Evolutionary conservation across 139 green algal species (phyloP).

Genomic region (Chlorella sp.): DNA sequence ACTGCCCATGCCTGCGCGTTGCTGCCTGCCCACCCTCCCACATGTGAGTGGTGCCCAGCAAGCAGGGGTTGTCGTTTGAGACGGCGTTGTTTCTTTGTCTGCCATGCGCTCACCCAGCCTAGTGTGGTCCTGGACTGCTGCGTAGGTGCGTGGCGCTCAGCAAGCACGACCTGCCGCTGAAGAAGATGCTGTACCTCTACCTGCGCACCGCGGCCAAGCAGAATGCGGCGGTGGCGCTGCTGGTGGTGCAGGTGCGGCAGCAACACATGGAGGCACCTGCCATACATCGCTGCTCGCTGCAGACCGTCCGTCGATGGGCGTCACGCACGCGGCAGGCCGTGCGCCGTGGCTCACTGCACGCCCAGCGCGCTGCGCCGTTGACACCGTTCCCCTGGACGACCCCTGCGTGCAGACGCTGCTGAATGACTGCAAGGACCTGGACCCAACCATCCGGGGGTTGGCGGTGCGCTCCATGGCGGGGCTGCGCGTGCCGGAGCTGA

Average conservation of each 20-base stretch:
- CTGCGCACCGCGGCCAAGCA: conserved; percentile 84
- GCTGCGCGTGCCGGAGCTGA: conserved; percentile 91
- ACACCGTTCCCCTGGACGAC: background rate
- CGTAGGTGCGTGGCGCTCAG: conserved; percentile 40
- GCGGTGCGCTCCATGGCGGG: conserved; percentile 92
- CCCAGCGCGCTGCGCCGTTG: too few species aligned
- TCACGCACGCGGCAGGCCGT: too few species aligned
- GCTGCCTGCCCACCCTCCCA: too few species aligned
- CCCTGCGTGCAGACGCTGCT: conserved; percentile 40
- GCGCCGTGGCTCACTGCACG: too few species aligned
- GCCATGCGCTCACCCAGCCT: too few species aligned
- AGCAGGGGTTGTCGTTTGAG: too few species aligned
- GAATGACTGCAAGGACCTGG: conserved; percentile 76
- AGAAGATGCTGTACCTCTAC: conserved; percentile 99
- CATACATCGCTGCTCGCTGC: too few species aligned
- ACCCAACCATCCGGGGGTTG: conserved; percentile 94
- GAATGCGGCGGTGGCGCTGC: conserved; percentile 48
- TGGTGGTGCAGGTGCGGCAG: conserved; percentile 47
- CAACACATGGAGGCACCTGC: background rate
- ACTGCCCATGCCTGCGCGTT: too few species aligned
- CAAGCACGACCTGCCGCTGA: conserved; percentile 61
- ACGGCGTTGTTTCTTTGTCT: too few species aligned
- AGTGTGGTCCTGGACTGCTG: too few species aligned
- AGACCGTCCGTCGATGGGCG: too few species aligned
- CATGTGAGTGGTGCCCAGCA: too few species aligned